These are phyloP conservation scores for Chalaropsis ovoidea DNA, from an alignment of 2,329 filamentous ascomycete genomes.

Conservation along the genomic window DNA sequence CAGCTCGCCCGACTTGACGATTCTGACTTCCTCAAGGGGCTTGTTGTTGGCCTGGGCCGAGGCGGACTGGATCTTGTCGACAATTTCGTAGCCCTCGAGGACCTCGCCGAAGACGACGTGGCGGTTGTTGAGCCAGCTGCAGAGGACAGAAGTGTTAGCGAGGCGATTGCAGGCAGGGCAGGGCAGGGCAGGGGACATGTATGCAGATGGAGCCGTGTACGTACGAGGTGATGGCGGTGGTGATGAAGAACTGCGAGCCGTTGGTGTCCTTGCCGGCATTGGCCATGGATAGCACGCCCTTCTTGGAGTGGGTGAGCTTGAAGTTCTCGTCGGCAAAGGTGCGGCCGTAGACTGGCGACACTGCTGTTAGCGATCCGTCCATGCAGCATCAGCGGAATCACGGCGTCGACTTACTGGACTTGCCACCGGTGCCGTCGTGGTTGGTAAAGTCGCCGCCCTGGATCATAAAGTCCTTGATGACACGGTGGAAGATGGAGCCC, in stretches of 20 bases:
- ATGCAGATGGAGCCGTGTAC: slow-evolving; percentile 28
- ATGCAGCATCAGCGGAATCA: not conserved
- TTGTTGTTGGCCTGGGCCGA: slow-evolving; percentile 57
- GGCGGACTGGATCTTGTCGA: slow-evolving; percentile 67
- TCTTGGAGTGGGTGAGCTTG: slow-evolving; percentile 86
- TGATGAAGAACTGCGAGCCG: slow-evolving; percentile 86
- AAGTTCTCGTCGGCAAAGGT: slow-evolving; percentile 89
- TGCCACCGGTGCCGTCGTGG: slow-evolving; percentile 71
- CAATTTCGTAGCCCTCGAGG: slow-evolving; percentile 71
- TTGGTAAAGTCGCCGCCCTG: slow-evolving; percentile 83
- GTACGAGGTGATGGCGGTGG: slow-evolving; percentile 66
- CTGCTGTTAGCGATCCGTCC: not conserved
- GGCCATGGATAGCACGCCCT: slow-evolving; percentile 74
- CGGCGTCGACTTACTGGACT: slow-evolving; percentile 54
- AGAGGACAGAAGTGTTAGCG: slow-evolving; percentile 1
- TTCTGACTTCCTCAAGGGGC: slow-evolving; percentile 60
- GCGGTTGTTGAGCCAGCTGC: slow-evolving; percentile 67
- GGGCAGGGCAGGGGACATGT: not conserved
- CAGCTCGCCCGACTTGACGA: slow-evolving; percentile 74
- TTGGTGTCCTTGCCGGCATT: slow-evolving; percentile 80
- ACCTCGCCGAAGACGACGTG: slow-evolving; percentile 88
- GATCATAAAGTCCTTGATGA: slow-evolving; percentile 88
- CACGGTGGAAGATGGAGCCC: slow-evolving; percentile 75
- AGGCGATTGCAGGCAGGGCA: not conserved
- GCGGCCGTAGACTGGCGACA: slow-evolving; percentile 60